Evolutionary conservation across 257 asterid species (phyloP).

Genomic region (Anisodus tanguticus): DNA sequence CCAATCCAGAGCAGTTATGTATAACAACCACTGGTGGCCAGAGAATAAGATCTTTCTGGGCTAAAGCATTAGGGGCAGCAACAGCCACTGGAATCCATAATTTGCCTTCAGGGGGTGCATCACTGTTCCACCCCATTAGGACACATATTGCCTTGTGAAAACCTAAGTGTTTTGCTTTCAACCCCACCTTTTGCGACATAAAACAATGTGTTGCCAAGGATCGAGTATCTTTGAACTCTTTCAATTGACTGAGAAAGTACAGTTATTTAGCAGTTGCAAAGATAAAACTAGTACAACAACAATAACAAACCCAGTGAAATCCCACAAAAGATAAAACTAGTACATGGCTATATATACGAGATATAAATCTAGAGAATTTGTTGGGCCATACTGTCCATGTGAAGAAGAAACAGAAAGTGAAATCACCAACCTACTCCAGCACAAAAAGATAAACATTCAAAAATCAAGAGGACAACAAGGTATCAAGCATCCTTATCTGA

Average conservation of each 20-base stretch:
- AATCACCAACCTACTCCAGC: conserved; percentile 25
- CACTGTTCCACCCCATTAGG: conserved; percentile 47
- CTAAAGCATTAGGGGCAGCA: conserved; percentile 40
- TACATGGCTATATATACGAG: too few species aligned
- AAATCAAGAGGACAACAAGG: conserved; percentile 9
- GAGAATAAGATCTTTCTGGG: conserved; percentile 46
- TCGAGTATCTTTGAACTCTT: conserved; percentile 44
- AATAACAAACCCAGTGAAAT: too few species aligned
- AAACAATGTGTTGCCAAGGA: conserved; percentile 44
- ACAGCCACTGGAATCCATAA: conserved; percentile 35
- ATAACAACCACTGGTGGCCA: conserved; percentile 48
- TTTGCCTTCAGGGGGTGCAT: conserved; percentile 34
- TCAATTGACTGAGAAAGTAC: conserved; percentile 36
- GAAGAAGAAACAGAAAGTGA: not conserved
- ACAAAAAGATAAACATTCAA: not conserved
- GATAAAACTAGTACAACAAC: not conserved
- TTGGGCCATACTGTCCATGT: not conserved
- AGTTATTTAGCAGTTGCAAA: conserved; percentile 31
- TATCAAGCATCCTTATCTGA: conserved; percentile 6
- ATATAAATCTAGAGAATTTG: not conserved
- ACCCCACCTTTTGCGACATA: conserved; percentile 40
- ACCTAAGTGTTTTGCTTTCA: conserved; percentile 50
- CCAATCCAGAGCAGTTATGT: conserved; percentile 30
- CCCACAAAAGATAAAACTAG: too few species aligned
- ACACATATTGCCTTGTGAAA: conserved; percentile 52